Conservation (phyloP, 768 basidiomycete genomes). For the Cystobasidium ongulense region DNA sequence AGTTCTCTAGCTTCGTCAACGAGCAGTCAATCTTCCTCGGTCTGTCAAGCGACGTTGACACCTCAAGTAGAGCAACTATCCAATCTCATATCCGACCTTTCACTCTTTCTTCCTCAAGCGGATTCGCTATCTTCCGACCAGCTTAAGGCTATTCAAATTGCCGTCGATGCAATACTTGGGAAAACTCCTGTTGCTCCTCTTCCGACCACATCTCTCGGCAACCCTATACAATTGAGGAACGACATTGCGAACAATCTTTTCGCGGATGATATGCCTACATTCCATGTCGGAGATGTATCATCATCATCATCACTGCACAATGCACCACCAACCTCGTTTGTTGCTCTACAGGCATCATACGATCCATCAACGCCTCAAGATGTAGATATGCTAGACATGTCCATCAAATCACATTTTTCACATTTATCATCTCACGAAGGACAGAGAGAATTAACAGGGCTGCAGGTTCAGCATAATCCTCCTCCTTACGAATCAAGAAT, state of each 20-base stretch:
- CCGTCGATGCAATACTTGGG: neutral
- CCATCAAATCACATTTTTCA: neutral
- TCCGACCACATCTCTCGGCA: neutral
- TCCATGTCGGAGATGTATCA: neutral
- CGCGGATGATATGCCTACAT: neutral
- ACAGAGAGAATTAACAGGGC: neutral
- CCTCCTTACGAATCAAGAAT: neutral
- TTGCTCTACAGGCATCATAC: neutral
- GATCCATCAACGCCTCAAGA: neutral
- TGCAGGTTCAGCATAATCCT: neutral
- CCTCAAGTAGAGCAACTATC: constrained; percentile 14
- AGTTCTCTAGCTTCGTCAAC: neutral
- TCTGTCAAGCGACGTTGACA: neutral
- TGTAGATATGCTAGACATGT: neutral
- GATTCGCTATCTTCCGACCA: neutral
- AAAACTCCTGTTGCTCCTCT: neutral
- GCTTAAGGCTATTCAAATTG: neutral
- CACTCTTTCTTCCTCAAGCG: constrained; percentile 9
- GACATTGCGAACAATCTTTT: neutral
- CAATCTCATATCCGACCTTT: constrained; percentile 7
- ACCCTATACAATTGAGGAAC: neutral
- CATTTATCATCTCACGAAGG: neutral
- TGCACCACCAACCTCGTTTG: neutral
- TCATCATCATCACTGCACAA: neutral
- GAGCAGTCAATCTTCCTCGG: neutral